Evolutionary conservation across 2,329 filamentous ascomycete genomes (phyloP), one percentile per base, ranked within the genome.

Genomic region (Ascochyta koolunga): DNA sequence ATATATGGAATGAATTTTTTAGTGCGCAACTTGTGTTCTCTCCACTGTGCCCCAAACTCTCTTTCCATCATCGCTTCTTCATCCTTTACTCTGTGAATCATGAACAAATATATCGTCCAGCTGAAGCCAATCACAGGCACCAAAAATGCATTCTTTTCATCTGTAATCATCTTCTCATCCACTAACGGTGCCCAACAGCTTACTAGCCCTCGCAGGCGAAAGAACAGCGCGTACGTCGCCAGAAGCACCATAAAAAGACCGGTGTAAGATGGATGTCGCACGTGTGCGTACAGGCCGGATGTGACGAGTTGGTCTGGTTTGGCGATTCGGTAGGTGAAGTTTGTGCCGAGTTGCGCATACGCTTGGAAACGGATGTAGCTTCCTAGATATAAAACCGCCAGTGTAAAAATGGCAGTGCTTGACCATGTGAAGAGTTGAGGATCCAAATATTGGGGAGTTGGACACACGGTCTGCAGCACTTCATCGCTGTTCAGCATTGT

Each of bases 241-340:
- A 71, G 13, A 1, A 75, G 45, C 0, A 83, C 58, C 3, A 78
- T 25, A 0, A 74, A 9, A 2, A 78, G 38, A 0, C 79, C 82
- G 0, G 77, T 78, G 53, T 84, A 85, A 49, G 80, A 81, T 2
- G 82, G 81, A 60, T 84, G 81, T 60, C 83, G 81, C 2, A 83
- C 66, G 55, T 78, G 80, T 16, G 58, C 56, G 55, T 84, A 84
- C 1, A 84, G 67, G 0, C 82, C 82, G 0, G 61, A 68, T 0
- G 80, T 84, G 11, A 76, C 72, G 7, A 84, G 66, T 1, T 66
- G 59, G 51, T 80, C 74, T 1, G 83, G 83, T 45, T 72, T 62
- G 0, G 77, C 68, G 2, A 86, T 76, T 2, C 75, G 72, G 59
- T 83, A 86, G 0, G 82, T 85, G 60, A 85, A 85, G 51, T 82